Evolutionary conservation across 345 rosid genomes (phyloP).

Genomic region (Lumnitzera racemosa): DNA sequence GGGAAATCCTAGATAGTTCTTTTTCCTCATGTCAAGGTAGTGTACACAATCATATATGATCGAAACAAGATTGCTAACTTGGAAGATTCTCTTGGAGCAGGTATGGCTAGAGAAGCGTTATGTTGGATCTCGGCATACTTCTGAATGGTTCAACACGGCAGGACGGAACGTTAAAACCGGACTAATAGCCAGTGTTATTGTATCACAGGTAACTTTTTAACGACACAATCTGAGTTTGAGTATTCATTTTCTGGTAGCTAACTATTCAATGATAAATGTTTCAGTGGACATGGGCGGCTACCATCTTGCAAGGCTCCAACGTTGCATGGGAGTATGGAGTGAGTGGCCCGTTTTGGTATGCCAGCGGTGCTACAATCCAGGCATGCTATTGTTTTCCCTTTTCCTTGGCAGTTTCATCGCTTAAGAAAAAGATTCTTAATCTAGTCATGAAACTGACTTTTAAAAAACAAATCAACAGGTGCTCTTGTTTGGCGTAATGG

Average conservation of each 20-base stretch:
- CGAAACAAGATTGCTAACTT: not conserved
- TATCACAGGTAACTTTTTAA: conserved; percentile 51
- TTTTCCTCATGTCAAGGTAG: too few relatives aligned
- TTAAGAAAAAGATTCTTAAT: too few relatives aligned
- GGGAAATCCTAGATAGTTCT: too few relatives aligned
- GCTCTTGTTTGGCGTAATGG: conserved; percentile 84
- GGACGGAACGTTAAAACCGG: conserved; percentile 95
- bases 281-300: conserved; percentile 99
- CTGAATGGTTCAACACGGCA: conserved; percentile 98
- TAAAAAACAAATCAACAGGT: conserved; percentile 31
- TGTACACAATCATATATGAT: too few relatives aligned
- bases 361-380: conserved; percentile 95
- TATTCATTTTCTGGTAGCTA: not conserved
- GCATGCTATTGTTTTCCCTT: conserved; percentile 15
- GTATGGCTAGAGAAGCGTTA: conserved; percentile 91
- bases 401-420: too few relatives aligned
- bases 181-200: conserved; percentile 89
- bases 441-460: too few relatives aligned
- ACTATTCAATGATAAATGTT: not conserved
- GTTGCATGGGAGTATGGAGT: conserved; percentile 94
- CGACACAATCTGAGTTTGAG: not conserved
- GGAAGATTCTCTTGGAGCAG: conserved; percentile 16
- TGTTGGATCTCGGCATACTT: conserved; percentile 76
- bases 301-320: conserved; percentile 90
- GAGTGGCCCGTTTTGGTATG: conserved; percentile 98